A percentile compares a stretch with the other conserved stretches of the same genome.
These are phyloP conservation scores for Xylariales sp. DNA, from an alignment of 2,329 filamentous ascomycete species.

Conservation along the genomic window DNA sequence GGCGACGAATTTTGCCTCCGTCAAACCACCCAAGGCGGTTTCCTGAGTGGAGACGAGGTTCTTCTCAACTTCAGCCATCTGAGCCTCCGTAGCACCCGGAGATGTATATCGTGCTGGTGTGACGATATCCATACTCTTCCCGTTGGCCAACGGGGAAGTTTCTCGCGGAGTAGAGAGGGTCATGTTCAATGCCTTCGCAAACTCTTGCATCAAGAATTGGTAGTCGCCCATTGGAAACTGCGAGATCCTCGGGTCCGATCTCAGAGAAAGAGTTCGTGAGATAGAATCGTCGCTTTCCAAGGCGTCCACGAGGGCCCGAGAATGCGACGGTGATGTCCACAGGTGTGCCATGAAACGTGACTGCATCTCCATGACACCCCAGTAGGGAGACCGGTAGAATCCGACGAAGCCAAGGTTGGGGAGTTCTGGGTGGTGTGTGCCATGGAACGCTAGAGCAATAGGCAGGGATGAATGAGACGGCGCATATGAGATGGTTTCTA, in stretches of 20 bases:
- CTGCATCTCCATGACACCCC: constrained; percentile 86
- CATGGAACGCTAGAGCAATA: constrained; percentile 63
- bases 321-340: constrained; percentile 41
- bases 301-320: constrained; percentile 31
- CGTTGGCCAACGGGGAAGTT: constrained; percentile 35
- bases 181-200: constrained; percentile 56
- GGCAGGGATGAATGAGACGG: constrained; percentile 51
- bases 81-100: constrained; percentile 30
- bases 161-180: constrained; percentile 31
- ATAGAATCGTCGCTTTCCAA: constrained; percentile 40
- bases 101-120: constrained; percentile 52
- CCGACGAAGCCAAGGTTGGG: constrained; percentile 72
- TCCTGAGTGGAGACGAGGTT: constrained; percentile 43
- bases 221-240: constrained; percentile 88
- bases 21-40: constrained; percentile 37
- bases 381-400: constrained; percentile 80
- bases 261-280: constrained; percentile 43
- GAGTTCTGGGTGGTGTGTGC: constrained; percentile 55
- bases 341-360: constrained; percentile 60
- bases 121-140: constrained; percentile 46
- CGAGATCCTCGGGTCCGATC: constrained; percentile 45
- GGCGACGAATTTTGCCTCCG: constrained; percentile 49
- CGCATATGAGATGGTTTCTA: constrained; percentile 53
- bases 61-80: constrained; percentile 33
- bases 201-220: constrained; percentile 67